A percentile compares a stretch with the other conserved stretches of the same genome.
Conservation (phyloP, 2,329 filamentous ascomycete genomes). For the Diatrype stigma region DNA sequence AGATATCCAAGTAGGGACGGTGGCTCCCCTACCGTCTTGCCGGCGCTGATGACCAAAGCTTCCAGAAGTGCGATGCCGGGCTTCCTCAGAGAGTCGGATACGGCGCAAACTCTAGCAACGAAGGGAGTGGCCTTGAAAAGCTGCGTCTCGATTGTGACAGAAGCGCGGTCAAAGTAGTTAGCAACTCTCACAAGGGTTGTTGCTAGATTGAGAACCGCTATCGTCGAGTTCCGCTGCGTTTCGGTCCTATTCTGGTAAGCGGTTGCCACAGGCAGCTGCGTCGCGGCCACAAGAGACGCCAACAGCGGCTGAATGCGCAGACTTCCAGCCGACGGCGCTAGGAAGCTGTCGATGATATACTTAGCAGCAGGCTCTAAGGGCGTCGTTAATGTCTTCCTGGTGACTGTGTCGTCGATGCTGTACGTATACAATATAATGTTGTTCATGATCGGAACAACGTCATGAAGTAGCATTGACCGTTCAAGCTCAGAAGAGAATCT, state of each 20-base stretch:
- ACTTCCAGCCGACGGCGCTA: conserved; percentile 64
- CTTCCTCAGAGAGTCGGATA: conserved; percentile 60
- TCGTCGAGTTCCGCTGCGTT: conserved; percentile 59
- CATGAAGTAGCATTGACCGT: conserved; percentile 62
- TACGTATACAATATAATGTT: conserved; percentile 69
- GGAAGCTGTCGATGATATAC: conserved; percentile 72
- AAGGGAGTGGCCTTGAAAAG: conserved; percentile 77
- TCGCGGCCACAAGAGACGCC: conserved; percentile 60
- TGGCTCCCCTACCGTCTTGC: conserved; percentile 65
- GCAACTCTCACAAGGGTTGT: conserved; percentile 68
- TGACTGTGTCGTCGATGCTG: conserved; percentile 62
- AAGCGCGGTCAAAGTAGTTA: conserved; percentile 57
- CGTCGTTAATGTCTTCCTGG: conserved; percentile 45
- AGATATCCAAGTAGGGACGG: conserved; percentile 92
- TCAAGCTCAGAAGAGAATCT: conserved; percentile 68
- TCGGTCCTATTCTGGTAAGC: conserved; percentile 53
- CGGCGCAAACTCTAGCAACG: conserved; percentile 71
- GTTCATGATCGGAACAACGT: conserved; percentile 66
- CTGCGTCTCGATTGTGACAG: conserved; percentile 67
- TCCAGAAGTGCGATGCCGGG: conserved; percentile 68
- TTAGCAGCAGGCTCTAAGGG: conserved; percentile 69
- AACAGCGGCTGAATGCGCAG: conserved; percentile 75
- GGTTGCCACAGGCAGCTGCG: conserved; percentile 57
- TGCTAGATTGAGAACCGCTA: conserved; percentile 60
- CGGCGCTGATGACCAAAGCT: conserved; percentile 66